Evolutionary conservation across 768 basidiomycete species (phyloP).

Genomic region (Glaciozyma antarctica): DNA sequence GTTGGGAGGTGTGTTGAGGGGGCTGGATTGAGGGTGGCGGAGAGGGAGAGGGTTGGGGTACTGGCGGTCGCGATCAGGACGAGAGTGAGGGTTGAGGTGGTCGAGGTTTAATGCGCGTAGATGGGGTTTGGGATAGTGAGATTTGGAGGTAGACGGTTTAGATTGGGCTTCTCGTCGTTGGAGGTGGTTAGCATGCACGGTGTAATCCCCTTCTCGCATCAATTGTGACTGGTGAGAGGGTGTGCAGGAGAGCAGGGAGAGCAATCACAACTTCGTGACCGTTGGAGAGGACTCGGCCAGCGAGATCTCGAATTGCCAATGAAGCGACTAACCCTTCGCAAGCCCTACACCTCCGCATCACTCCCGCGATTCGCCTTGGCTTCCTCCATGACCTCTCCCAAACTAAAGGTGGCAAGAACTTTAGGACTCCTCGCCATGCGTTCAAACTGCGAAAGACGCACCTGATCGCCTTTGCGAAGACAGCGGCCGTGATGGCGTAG

Average conservation of each 20-base stretch:
- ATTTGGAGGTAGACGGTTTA: no score
- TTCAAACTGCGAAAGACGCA: not conserved
- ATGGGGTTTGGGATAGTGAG: no score
- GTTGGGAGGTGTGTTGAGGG: not conserved
- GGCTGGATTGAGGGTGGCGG: not conserved
- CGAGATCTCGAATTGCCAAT: no score
- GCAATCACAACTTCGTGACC: no score
- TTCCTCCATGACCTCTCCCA: not conserved
- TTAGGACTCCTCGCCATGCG: not conserved
- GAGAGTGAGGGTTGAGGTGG: not conserved
- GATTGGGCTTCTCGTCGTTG: no score
- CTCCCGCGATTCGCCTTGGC: not conserved
- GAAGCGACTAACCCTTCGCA: no score
- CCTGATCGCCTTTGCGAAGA: conserved; percentile 53
- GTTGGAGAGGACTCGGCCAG: no score
- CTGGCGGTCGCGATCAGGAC: not conserved
- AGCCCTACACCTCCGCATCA: no score
- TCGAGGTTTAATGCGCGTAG: not conserved
- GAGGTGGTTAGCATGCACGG: no score
- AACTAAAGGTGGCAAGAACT: not conserved
- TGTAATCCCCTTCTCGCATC: no score
- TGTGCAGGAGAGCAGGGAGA: no score
- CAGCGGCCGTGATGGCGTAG: conserved; percentile 60
- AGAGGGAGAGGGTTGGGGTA: not conserved
- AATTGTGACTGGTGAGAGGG: no score